Evolutionary conservation across 2,329 filamentous ascomycete species (phyloP).

Genomic region (Cladosporium velox): DNA sequence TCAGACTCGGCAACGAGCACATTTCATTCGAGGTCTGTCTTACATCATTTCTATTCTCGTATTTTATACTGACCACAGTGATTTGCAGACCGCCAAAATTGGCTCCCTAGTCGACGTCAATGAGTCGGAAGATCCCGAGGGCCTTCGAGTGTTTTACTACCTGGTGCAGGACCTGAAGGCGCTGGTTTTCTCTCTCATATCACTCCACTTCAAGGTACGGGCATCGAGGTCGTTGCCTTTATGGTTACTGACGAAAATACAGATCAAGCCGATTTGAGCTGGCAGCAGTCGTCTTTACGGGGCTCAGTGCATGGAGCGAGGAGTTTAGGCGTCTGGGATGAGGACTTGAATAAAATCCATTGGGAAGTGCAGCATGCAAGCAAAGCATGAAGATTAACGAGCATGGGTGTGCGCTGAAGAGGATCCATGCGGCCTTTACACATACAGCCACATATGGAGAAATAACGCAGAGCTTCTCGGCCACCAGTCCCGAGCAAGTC

Average conservation of each 20-base stretch:
- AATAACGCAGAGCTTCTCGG: neutral
- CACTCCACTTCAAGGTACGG: slow-evolving; percentile 87
- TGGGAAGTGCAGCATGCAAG: neutral
- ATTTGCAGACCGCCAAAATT: slow-evolving; percentile 85
- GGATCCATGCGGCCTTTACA: neutral
- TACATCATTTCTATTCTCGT: neutral
- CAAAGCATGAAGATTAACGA: neutral
- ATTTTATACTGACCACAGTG: slow-evolving; percentile 29
- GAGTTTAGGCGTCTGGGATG: slow-evolving; percentile 15
- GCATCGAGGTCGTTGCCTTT: neutral
- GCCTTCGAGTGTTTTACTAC: slow-evolving; percentile 96
- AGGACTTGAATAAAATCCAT: slow-evolving; percentile 4
- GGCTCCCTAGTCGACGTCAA: slow-evolving; percentile 95
- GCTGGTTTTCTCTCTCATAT: slow-evolving; percentile 92
- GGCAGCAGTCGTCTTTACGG: neutral
- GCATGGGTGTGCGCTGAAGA: neutral
- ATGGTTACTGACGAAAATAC: slow-evolving; percentile 7
- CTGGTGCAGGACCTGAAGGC: slow-evolving; percentile 97
- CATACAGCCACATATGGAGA: neutral
- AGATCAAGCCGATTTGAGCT: slow-evolving; percentile 38
- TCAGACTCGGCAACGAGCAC: slow-evolving; percentile 88
- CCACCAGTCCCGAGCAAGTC: neutral
- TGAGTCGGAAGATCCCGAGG: slow-evolving; percentile 93
- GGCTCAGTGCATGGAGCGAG: slow-evolving; percentile 13
- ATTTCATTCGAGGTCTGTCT: slow-evolving; percentile 90